Percentiles rank a stretch among this genome's conserved stretches.
phyloP scores from a whole-genome alignment of 495 filamentous ascomycete species.

The Viridothelium virens region DNA sequence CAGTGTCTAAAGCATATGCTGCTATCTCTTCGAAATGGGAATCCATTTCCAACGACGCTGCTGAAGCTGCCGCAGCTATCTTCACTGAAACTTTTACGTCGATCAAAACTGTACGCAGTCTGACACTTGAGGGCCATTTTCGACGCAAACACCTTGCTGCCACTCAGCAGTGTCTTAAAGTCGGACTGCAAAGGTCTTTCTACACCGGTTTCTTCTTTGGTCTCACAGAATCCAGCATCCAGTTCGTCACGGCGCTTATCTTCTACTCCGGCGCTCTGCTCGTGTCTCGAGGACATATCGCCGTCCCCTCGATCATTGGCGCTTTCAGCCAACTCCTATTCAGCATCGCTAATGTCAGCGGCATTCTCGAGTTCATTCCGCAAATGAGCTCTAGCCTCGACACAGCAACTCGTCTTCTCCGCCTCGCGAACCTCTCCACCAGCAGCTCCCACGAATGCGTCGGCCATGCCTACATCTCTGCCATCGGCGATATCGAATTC shows the following conservation, averaged over 20 bases:
- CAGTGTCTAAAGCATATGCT: constrained; percentile 54
- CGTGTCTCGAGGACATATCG: constrained; percentile 41
- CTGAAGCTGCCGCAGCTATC: constrained; percentile 47
- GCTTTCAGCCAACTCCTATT: constrained; percentile 81
- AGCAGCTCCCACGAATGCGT: constrained; percentile 54
- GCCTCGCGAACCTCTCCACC: constrained; percentile 55
- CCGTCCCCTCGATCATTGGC: constrained; percentile 54
- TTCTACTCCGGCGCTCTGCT: constrained; percentile 75
- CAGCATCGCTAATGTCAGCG: constrained; percentile 61
- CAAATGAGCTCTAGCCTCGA: constrained; percentile 68
- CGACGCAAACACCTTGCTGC: constrained; percentile 53
- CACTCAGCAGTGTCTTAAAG: constrained; percentile 40
- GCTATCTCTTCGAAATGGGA: constrained; percentile 64
- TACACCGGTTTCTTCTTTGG: constrained; percentile 71
- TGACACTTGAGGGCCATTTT: constrained; percentile 73
- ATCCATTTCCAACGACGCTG: constrained; percentile 52
- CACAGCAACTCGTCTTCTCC: constrained; percentile 64
- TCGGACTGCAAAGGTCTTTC: constrained; percentile 51
- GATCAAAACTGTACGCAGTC: constrained; percentile 68
- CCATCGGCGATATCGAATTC: constrained; percentile 55
- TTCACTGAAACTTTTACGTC: constrained; percentile 75
- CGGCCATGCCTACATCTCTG: constrained; percentile 40
- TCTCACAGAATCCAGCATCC: constrained; percentile 57
- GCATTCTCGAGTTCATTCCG: constrained; percentile 64
- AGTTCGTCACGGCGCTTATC: constrained; percentile 70